These are phyloP conservation scores for Cardamine occulta DNA, from an alignment of 345 rosid species.

Conservation along the genomic window DNA sequence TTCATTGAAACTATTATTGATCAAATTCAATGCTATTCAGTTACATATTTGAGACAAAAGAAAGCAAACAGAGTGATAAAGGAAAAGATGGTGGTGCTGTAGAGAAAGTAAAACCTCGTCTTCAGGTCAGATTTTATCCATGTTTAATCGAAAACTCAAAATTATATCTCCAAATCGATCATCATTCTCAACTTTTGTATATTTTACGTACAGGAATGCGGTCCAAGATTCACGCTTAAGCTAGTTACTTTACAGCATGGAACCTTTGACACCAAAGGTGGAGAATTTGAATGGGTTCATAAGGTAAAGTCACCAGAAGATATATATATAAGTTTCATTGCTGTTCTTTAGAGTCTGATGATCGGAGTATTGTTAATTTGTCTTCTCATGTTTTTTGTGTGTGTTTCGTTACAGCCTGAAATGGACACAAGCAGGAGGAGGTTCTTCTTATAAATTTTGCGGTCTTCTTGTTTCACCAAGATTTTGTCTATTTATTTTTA, in stretches of 20 bases:
- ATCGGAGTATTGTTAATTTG: neutral
- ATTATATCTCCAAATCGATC: neutral
- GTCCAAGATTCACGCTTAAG: conserved; percentile 88
- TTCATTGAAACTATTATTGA: neutral
- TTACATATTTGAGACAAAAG: conserved; percentile 83
- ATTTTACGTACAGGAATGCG: conserved; percentile 64
- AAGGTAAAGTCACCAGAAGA: conserved; percentile 71
- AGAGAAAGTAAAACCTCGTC: conserved; percentile 70
- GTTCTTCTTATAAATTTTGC: conserved; percentile 68
- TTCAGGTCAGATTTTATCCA: conserved; percentile 60
- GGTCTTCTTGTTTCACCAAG: neutral
- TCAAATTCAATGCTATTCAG: conserved; percentile 40
- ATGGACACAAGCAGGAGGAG: conserved; percentile 98
- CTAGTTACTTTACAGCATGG: conserved; percentile 83
- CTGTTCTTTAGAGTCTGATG: neutral
- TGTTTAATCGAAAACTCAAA: neutral
- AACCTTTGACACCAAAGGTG: conserved; percentile 82
- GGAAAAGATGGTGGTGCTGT: conserved; percentile 52
- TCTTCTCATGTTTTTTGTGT: neutral
- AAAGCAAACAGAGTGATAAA: conserved; percentile 54
- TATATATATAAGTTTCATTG: conserved; percentile 1
- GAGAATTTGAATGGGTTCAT: conserved; percentile 97
- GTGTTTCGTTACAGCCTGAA: conserved; percentile 61
- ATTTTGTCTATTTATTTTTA: neutral
- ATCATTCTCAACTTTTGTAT: neutral